phyloP scores from a whole-genome alignment of 768 basidiomycete species.

The Cyclocybe aegerita region DNA sequence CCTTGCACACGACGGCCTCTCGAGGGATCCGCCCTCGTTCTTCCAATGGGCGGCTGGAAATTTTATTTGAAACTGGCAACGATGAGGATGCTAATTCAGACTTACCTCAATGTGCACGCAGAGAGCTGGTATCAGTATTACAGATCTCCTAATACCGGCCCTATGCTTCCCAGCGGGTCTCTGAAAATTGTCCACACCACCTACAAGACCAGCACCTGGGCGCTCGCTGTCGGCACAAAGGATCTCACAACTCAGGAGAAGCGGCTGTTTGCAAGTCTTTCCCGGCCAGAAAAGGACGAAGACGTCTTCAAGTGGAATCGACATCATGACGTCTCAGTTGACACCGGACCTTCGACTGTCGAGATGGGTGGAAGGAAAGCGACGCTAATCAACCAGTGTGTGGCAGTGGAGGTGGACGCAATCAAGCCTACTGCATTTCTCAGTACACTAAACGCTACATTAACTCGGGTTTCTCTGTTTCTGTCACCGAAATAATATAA shows the following conservation, averaged over 20 bases:
- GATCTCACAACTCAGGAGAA: too few species aligned
- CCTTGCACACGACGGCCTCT: neutral
- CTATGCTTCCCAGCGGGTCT: neutral
- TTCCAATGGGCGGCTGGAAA: neutral
- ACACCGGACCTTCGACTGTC: neutral
- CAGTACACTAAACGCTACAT: neutral
- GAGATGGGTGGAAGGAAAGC: conserved; percentile 1
- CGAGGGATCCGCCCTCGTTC: neutral
- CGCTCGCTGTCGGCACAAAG: neutral
- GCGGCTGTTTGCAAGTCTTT: too few species aligned
- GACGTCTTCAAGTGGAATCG: neutral
- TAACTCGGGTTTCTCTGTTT: too few species aligned
- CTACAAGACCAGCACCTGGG: conserved; percentile 6
- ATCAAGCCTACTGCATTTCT: neutral
- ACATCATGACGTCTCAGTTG: neutral
- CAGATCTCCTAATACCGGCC: too few species aligned
- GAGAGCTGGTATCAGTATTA: conserved; percentile 2
- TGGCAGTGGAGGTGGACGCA: conserved; percentile 1
- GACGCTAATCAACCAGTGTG: neutral
- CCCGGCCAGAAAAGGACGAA: too few species aligned
- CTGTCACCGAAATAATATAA: too few species aligned
- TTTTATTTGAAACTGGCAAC: neutral
- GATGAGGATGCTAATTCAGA: neutral
- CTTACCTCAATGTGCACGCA: conserved; percentile 3
- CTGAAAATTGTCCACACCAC: conserved; percentile 1